phyloP scores from a whole-genome alignment of 495 filamentous ascomycete genomes.

The Podospora australis region DNA sequence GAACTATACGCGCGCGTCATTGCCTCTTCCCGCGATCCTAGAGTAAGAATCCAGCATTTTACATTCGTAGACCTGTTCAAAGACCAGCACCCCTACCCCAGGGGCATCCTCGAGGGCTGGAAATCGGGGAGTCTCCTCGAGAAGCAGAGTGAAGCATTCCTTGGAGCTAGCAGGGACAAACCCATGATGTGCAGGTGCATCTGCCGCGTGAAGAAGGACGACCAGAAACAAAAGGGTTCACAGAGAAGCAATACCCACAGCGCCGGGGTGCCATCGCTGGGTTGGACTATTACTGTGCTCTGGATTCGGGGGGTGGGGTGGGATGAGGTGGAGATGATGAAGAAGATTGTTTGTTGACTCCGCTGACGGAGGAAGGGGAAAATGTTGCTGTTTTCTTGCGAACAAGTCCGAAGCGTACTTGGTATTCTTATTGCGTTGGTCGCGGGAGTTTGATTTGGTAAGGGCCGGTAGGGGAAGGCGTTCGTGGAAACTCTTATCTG shows the following conservation, averaged over 20 bases:
- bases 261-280: slow-evolving; percentile 8
- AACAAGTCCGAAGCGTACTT: too few species aligned
- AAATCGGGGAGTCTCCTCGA: slow-evolving; percentile 40
- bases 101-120: slow-evolving; percentile 45
- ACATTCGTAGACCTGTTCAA: slow-evolving; percentile 55
- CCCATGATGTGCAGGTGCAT: slow-evolving; percentile 47
- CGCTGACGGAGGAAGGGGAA: too few species aligned
- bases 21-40: slow-evolving; percentile 42
- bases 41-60: slow-evolving; percentile 47
- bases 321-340: slow-evolving; percentile 43
- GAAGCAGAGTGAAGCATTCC: slow-evolving; percentile 38
- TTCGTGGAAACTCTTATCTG: too few species aligned
- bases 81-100: slow-evolving; percentile 45
- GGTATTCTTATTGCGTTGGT: too few species aligned
- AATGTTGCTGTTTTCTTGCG: too few species aligned
- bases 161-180: slow-evolving; percentile 9
- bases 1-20: slow-evolving; percentile 55
- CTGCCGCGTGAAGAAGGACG: slow-evolving; percentile 44
- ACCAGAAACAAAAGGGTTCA: slow-evolving; percentile 13
- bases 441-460: too few species aligned
- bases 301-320: slow-evolving; percentile 47
- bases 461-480: too few species aligned
- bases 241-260: neutral
- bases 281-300: slow-evolving; percentile 44
- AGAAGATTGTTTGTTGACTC: slow-evolving; percentile 19